phyloP scores from a whole-genome alignment of 2,329 filamentous ascomycete species.

The Pseudocercospora musae region DNA sequence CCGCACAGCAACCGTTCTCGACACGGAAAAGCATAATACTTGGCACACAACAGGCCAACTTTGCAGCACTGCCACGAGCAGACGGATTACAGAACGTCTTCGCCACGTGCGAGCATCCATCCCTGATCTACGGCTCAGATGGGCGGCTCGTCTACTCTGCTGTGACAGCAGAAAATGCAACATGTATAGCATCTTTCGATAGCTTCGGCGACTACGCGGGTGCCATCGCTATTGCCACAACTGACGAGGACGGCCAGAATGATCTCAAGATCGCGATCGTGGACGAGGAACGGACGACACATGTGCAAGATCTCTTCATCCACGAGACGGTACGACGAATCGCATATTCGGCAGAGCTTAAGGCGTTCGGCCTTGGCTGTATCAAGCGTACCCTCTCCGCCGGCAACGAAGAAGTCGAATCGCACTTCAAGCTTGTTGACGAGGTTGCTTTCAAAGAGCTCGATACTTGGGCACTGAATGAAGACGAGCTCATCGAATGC shows the following conservation, averaged over 20 bases:
- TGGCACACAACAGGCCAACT: conserved; percentile 77
- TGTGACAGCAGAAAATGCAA: conserved; percentile 82
- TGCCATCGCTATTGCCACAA: conserved; percentile 75
- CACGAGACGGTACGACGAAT: conserved; percentile 81
- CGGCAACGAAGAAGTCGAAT: conserved; percentile 72
- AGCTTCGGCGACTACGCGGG: conserved; percentile 69
- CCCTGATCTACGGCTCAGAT: conserved; percentile 85
- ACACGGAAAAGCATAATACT: conserved; percentile 77
- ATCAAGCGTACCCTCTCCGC: conserved; percentile 69
- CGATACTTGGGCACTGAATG: conserved; percentile 63
- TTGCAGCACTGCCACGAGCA: conserved; percentile 71
- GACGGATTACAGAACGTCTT: conserved; percentile 76
- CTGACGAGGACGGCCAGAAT: conserved; percentile 41
- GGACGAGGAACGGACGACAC: conserved; percentile 80
- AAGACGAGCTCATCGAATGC: conserved; percentile 76
- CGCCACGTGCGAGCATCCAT: conserved; percentile 90
- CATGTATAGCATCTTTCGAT: conserved; percentile 78
- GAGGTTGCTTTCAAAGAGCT: conserved; percentile 82
- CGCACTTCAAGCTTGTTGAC: conserved; percentile 84
- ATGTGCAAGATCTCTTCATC: conserved; percentile 76
- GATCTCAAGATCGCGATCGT: conserved; percentile 71
- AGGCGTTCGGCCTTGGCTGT: conserved; percentile 82
- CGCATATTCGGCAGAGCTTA: conserved; percentile 75
- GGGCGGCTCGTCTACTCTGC: conserved; percentile 88
- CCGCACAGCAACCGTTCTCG: conserved; percentile 59